Conservation (phyloP, 371 early-diverging fungal species). For the Mortierella sp. region DNA sequence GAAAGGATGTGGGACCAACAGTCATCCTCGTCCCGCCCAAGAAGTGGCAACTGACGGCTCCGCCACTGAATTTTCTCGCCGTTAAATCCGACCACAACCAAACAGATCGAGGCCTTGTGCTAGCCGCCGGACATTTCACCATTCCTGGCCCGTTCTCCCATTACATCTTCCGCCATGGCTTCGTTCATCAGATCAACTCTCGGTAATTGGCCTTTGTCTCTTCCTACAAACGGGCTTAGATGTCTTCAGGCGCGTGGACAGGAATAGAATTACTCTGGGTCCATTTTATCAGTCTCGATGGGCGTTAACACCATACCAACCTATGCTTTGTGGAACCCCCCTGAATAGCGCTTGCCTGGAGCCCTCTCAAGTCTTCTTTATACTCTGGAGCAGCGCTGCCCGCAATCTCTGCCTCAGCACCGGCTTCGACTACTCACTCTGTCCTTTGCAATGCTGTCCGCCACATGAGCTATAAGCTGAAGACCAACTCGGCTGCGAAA, state of each 20-base stretch:
- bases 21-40: background rate
- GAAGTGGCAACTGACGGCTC: background rate
- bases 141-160: conserved; percentile 5
- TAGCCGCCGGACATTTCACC: background rate
- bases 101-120: too few species aligned
- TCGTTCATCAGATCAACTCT: conserved; percentile 52
- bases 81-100: too few species aligned
- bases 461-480: conserved; percentile 54
- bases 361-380: conserved; percentile 40
- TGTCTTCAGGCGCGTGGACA: too few species aligned
- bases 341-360: conserved; percentile 50
- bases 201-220: conserved; percentile 18
- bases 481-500: conserved; percentile 57
- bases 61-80: background rate
- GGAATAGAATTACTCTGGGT: too few species aligned
- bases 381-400: conserved; percentile 32
- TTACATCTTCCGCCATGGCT: conserved; percentile 24
- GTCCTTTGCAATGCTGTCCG: conserved; percentile 49
- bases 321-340: too few species aligned
- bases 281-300: too few species aligned
- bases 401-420: conserved; percentile 10
- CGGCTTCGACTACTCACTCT: conserved; percentile 31
- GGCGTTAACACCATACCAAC: too few species aligned
- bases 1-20: background rate
- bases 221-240: too few species aligned